Evolutionary conservation across 1,284 basidiomycete genomes (phyloP), one percentile per base, ranked within the genome.

Genomic region (Cryptococcus sp.): DNA sequence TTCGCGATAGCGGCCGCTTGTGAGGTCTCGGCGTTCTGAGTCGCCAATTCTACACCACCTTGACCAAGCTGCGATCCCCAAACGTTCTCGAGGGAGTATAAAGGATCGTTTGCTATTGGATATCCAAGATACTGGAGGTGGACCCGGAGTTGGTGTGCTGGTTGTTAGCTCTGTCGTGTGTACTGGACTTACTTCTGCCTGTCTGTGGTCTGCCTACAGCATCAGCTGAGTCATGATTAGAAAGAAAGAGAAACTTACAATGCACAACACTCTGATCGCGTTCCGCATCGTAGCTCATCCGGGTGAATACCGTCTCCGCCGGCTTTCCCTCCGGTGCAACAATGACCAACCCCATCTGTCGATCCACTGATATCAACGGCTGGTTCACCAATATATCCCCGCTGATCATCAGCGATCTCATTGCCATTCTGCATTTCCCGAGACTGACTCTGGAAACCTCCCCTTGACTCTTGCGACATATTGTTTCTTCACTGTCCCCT

Each of bases 61-160:
- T 83, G 84, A 2, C 89, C 91, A 1, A 87, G 73, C 4, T 80
- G 80, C 18, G 79, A 71, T 23, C 91, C 91, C 92, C 92, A 97
- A 34, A 94, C 90, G 24, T 80, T 80, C 19, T 78, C 71, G 54
- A 86, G 85, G 13, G 85, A 85, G 70, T 94, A 94, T 0, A 93
- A 80, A 1, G 89, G 86, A 66, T 94, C 91, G 66, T 96, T 94
- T 22, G 90, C 88, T 59, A 99, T 93, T 0, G 96, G 87, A 67
- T 90, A 79, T 1, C 96, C 96, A 45, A 99, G 83, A 69, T 82
- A 98, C 76, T 98, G 96, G 1, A 98, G 81, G 69, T 99, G 96
- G 1, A 98, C 94, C 43, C 94, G 83, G 53, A 96, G 87, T 74
- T 97, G 92, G 74, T 97, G 92, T 1, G 92, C 92, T 88, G 62